Evolutionary conservation across 306 rosid species (phyloP).

Genomic region (Gillenia trifoliata): DNA sequence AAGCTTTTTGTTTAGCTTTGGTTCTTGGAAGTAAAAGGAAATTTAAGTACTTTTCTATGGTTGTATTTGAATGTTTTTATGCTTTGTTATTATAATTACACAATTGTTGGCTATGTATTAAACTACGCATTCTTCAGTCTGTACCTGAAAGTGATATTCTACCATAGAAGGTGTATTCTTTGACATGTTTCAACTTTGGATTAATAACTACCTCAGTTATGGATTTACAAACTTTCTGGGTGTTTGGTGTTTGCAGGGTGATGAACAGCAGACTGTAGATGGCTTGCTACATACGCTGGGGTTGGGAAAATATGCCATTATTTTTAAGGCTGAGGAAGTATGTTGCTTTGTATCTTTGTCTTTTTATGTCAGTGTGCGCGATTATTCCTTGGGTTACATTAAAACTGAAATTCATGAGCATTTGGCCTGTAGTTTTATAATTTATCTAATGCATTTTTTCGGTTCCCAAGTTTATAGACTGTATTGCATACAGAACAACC

Average conservation of each 20-base stretch:
- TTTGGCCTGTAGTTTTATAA: neutral
- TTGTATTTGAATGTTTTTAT: neutral
- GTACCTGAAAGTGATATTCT: no score
- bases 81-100: neutral
- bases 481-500: neutral
- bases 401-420: neutral
- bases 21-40: neutral
- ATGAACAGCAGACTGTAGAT: conserved; percentile 72
- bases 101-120: no score
- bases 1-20: neutral
- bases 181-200: neutral
- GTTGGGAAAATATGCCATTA: conserved; percentile 73
- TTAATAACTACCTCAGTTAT: neutral
- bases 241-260: conserved; percentile 43
- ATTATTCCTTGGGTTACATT: neutral
- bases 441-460: neutral
- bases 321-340: conserved; percentile 97
- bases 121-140: no score
- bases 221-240: neutral
- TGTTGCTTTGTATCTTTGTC: conserved; percentile 28
- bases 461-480: neutral
- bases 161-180: no score
- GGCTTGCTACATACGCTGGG: conserved; percentile 72
- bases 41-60: neutral
- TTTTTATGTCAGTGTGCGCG: neutral